phyloP scores from a whole-genome alignment of 805 yeast genomes.

The Hemisphaericaspora nanyangensis region DNA sequence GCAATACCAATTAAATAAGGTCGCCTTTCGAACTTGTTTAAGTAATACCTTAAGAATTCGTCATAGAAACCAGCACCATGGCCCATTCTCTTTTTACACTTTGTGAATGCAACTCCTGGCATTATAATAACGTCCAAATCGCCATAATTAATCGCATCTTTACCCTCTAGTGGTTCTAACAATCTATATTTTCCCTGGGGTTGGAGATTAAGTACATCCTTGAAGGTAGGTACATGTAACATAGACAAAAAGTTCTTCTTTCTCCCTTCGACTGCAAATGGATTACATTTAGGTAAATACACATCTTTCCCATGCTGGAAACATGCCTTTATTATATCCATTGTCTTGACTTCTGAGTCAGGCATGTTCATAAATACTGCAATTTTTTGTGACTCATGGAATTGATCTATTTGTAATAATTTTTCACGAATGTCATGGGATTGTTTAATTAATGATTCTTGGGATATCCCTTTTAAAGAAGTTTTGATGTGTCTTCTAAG shows the following conservation, averaged over 20 bases:
- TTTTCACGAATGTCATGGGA: slow-evolving; percentile 19
- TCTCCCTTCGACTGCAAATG: slow-evolving; percentile 24
- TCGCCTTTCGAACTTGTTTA: slow-evolving; percentile 12
- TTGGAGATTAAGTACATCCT: slow-evolving; percentile 42
- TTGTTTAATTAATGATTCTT: slow-evolving; percentile 18
- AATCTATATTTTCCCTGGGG: slow-evolving; percentile 70
- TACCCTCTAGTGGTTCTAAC: slow-evolving; percentile 56
- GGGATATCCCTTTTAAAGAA: slow-evolving; percentile 14
- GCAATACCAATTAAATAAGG: slow-evolving; percentile 63
- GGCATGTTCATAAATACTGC: slow-evolving; percentile 82
- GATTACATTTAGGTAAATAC: slow-evolving; percentile 54
- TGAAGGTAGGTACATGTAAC: slow-evolving; percentile 41
- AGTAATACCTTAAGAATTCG: slow-evolving; percentile 38
- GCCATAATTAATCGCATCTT: slow-evolving; percentile 22
- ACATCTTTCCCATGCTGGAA: slow-evolving; percentile 49
- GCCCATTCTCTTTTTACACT: slow-evolving; percentile 58
- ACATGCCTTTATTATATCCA: slow-evolving; percentile 46
- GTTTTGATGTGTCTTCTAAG: slow-evolving; percentile 24
- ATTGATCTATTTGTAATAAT: slow-evolving; percentile 27
- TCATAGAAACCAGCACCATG: slow-evolving; percentile 96
- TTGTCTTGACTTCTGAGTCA: slow-evolving; percentile 62
- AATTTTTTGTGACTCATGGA: slow-evolving; percentile 42
- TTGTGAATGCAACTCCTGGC: slow-evolving; percentile 83
- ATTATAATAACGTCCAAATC: slow-evolving; percentile 66
- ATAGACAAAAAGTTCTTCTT: slow-evolving; percentile 49